Conservation (phyloP, 2,329 filamentous ascomycete genomes). For the Alternaria tenuissima region DNA sequence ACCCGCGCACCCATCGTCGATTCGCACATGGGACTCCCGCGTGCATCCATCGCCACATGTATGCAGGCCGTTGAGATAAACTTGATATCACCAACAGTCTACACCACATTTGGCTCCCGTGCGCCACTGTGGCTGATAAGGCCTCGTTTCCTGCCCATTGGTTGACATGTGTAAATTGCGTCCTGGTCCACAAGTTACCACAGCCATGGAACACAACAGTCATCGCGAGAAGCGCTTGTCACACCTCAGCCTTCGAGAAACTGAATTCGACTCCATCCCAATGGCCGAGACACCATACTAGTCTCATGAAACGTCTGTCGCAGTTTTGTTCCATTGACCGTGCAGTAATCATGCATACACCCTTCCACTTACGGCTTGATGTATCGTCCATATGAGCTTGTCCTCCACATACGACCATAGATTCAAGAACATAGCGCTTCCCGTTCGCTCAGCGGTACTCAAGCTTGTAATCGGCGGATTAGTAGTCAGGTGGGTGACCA, state of each 20-base stretch:
- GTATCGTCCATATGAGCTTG: background rate
- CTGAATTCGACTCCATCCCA: no score
- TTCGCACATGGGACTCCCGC: background rate
- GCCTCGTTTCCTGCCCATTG: background rate
- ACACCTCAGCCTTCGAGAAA: background rate
- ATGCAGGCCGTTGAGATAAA: conserved; percentile 3
- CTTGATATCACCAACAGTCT: background rate
- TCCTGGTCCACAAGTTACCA: background rate
- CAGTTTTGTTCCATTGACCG: background rate
- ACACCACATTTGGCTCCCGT: background rate
- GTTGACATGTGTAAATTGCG: conserved; percentile 1
- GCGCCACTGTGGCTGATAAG: conserved; percentile 11
- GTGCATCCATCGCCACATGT: conserved; percentile 9
- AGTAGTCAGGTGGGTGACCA: conserved; percentile 10
- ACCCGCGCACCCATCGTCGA: conserved; percentile 11
- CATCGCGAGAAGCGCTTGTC: background rate
- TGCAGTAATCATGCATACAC: background rate
- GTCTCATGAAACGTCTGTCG: background rate
- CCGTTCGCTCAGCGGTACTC: conserved; percentile 1
- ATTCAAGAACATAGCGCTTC: background rate
- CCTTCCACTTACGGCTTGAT: fast-evolving
- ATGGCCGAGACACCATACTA: background rate
- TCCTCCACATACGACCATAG: conserved; percentile 12
- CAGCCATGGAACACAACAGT: background rate
- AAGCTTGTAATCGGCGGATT: conserved; percentile 7